Evolutionary conservation across 495 filamentous ascomycete genomes (phyloP).

Genomic region (Tricharina praecox): DNA sequence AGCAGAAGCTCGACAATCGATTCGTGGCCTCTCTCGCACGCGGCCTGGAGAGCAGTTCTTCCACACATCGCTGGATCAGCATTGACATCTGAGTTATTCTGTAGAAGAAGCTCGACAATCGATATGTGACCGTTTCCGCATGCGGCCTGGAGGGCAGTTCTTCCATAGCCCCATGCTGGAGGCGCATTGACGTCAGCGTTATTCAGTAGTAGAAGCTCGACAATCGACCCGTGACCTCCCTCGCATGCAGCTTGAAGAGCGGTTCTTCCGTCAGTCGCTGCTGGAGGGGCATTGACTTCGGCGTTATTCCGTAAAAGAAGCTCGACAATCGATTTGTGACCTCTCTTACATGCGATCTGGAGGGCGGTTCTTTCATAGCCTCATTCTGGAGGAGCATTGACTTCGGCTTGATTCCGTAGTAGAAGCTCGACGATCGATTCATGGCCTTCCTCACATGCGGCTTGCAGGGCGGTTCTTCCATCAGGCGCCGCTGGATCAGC

Average conservation of each 20-base stretch:
- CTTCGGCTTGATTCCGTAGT: background rate
- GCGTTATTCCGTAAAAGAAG: background rate
- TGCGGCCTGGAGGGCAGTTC: slow-evolving; percentile 2
- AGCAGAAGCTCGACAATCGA: background rate
- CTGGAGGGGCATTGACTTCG: background rate
- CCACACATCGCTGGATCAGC: background rate
- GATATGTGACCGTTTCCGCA: background rate
- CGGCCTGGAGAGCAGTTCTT: slow-evolving; percentile 1
- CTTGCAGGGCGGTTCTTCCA: slow-evolving; percentile 20
- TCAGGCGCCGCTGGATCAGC: background rate
- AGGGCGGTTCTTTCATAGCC: background rate
- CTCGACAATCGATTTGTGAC: background rate
- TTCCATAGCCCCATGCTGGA: background rate
- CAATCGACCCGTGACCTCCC: background rate
- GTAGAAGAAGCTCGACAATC: background rate
- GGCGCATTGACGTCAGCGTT: slow-evolving; percentile 1
- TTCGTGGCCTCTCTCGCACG: background rate
- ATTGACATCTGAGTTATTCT: slow-evolving; percentile 1
- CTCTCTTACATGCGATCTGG: background rate
- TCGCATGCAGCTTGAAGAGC: slow-evolving; percentile 1
- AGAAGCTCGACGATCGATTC: slow-evolving; percentile 1
- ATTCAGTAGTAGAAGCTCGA: background rate
- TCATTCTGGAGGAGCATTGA: background rate
- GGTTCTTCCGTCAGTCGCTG: background rate
- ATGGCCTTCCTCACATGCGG: slow-evolving; percentile 14